Evolutionary conservation across 2,329 filamentous ascomycete genomes (phyloP).

Genomic region (Dissoconium aciculare): DNA sequence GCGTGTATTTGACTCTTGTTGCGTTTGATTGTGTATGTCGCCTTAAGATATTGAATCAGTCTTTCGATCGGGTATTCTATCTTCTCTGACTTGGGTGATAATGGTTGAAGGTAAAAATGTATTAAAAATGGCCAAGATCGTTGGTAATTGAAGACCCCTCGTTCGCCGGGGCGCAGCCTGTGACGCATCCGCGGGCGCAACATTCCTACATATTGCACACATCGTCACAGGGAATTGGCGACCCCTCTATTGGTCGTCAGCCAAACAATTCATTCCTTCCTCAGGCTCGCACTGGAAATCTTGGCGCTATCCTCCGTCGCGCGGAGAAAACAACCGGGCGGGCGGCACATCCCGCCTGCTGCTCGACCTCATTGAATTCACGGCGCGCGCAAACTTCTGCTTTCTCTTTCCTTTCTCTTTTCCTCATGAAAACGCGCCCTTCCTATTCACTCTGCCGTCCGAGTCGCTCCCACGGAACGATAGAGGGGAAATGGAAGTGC

Average conservation of each 20-base stretch:
- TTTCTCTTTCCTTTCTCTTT: slow-evolving; percentile 21
- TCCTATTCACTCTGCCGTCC: slow-evolving; percentile 55
- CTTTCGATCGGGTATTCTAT: slow-evolving; percentile 7
- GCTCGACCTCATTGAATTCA: slow-evolving; percentile 35
- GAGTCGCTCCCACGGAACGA: slow-evolving; percentile 39
- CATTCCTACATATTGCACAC: neutral
- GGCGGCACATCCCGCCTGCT: slow-evolving; percentile 4
- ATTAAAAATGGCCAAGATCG: neutral
- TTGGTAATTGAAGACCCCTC: neutral
- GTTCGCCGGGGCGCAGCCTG: too few species aligned
- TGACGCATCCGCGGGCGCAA: too few species aligned
- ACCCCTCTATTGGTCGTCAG: slow-evolving; percentile 1
- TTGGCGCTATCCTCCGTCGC: too few species aligned
- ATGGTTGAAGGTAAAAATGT: neutral
- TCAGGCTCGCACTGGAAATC: slow-evolving; percentile 6
- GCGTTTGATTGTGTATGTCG: slow-evolving; percentile 1
- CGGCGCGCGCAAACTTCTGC: slow-evolving; percentile 13
- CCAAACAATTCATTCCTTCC: slow-evolving; percentile 5
- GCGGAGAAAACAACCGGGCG: too few species aligned
- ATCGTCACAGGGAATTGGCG: neutral
- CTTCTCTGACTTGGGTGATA: neutral
- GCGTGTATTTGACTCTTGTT: slow-evolving; percentile 5
- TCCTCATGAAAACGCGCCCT: slow-evolving; percentile 30
- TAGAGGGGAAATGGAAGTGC: slow-evolving; percentile 57
- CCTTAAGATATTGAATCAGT: slow-evolving; percentile 1